These are phyloP conservation scores for Geranium brycei DNA, from an alignment of 345 rosid species.

Conservation along the genomic window DNA sequence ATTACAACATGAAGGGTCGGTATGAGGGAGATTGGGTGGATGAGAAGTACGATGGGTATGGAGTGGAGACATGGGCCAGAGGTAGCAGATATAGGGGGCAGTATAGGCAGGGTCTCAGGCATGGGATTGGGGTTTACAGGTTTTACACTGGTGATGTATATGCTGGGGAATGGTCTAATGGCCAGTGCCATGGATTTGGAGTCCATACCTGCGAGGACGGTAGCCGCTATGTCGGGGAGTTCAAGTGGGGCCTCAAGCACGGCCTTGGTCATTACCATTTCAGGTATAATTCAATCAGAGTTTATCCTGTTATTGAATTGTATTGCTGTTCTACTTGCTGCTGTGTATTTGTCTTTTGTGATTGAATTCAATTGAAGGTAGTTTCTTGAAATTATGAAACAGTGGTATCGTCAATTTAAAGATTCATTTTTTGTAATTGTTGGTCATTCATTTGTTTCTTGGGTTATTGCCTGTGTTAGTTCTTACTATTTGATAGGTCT, in stretches of 20 bases:
- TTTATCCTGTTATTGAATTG: not conserved
- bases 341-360: not conserved
- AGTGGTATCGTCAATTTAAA: too few relatives aligned
- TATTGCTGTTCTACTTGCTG: not conserved
- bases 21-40: slow-evolving; percentile 84
- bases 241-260: slow-evolving; percentile 75
- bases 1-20: slow-evolving; percentile 56
- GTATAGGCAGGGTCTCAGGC: slow-evolving; percentile 72
- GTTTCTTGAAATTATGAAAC: too few relatives aligned
- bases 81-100: slow-evolving; percentile 80
- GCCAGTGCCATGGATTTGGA: slow-evolving; percentile 80
- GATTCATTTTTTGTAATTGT: too few relatives aligned
- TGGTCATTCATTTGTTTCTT: not conserved
- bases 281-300: slow-evolving; percentile 28
- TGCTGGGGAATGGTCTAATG: slow-evolving; percentile 83
- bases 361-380: too few relatives aligned
- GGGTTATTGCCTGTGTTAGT: not conserved
- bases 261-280: slow-evolving; percentile 78
- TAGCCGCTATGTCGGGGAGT: slow-evolving; percentile 19
- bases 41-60: slow-evolving; percentile 72
- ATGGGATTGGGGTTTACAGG: slow-evolving; percentile 70
- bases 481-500: not conserved
- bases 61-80: slow-evolving; percentile 81
- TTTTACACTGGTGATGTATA: slow-evolving; percentile 74
- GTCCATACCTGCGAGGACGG: slow-evolving; percentile 72